These are phyloP conservation scores for Komagataella pseudopastoris DNA, from an alignment of 805 yeast genomes.

Conservation along the genomic window DNA sequence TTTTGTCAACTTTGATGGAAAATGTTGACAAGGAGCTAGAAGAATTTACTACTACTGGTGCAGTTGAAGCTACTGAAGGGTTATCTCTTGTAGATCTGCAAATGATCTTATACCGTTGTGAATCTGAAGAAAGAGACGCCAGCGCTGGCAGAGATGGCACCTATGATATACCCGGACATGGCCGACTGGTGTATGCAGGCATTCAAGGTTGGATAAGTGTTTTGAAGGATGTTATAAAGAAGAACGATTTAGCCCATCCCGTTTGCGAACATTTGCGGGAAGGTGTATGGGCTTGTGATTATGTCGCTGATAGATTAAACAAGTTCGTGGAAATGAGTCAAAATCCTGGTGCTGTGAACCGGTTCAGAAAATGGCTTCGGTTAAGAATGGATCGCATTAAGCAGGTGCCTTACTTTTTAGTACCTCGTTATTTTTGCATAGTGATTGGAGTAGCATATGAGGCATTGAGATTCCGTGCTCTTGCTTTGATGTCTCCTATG, in stretches of 20 bases:
- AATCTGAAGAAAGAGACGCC: conserved; percentile 77
- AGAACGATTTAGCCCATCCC: conserved; percentile 77
- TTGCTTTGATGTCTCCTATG: conserved; percentile 37
- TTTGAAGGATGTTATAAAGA: conserved; percentile 43
- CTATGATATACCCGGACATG: conserved; percentile 63
- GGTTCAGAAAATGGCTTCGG: conserved; percentile 58
- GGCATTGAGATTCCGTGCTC: conserved; percentile 59
- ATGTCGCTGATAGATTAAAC: conserved; percentile 44
- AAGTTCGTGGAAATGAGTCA: conserved; percentile 25
- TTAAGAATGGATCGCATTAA: conserved; percentile 50
- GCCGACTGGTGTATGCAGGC: conserved; percentile 75
- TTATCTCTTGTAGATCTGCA: conserved; percentile 61
- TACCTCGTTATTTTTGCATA: conserved; percentile 80
- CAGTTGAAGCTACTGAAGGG: conserved; percentile 53
- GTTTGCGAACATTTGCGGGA: conserved; percentile 65
- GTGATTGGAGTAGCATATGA: conserved; percentile 76
- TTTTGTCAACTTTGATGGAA: conserved; percentile 57
- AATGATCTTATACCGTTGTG: conserved; percentile 62
- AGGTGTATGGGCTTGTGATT: conserved; percentile 88
- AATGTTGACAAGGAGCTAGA: conserved; percentile 57
- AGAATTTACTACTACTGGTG: conserved; percentile 57
- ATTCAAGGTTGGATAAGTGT: conserved; percentile 84
- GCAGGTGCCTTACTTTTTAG: conserved; percentile 60
- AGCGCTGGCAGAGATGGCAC: conserved; percentile 61
- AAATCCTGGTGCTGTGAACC: conserved; percentile 7